These are phyloP conservation scores for Phaeosphaeria sp. DNA, from an alignment of 2,329 filamentous ascomycete genomes.

Conservation along the genomic window DNA sequence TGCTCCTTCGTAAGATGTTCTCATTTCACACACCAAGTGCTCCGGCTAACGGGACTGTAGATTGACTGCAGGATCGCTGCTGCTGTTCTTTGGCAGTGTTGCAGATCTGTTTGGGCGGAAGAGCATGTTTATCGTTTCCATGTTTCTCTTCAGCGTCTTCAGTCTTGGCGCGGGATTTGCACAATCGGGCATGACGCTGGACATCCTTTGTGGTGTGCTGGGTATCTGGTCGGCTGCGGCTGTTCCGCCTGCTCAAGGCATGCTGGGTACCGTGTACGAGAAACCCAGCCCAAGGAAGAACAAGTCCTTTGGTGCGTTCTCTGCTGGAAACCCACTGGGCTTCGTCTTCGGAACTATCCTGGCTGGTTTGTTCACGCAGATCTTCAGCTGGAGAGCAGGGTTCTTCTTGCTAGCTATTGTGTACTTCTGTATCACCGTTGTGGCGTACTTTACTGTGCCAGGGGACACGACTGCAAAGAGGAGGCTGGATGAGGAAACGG, in stretches of 20 bases:
- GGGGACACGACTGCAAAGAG: constrained; percentile 57
- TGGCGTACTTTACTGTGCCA: constrained; percentile 69
- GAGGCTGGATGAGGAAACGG: constrained; percentile 53
- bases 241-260: constrained; percentile 68
- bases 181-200: constrained; percentile 63
- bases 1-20: constrained; percentile 65
- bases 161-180: constrained; percentile 66
- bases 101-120: constrained; percentile 72
- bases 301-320: constrained; percentile 68
- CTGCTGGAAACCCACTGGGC: constrained; percentile 63
- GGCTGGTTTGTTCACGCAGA: constrained; percentile 65
- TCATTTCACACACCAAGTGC: no score
- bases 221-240: constrained; percentile 70
- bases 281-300: constrained; percentile 69
- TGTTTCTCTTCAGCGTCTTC: constrained; percentile 65
- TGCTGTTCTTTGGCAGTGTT: constrained; percentile 70
- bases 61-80: constrained; percentile 67
- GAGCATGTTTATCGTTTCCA: constrained; percentile 64
- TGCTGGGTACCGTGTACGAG: constrained; percentile 69
- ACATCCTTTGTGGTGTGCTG: constrained; percentile 68
- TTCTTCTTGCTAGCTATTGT: constrained; percentile 70
- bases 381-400: constrained; percentile 68
- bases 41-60: constrained; percentile 41
- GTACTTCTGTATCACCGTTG: constrained; percentile 64
- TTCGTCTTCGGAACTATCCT: constrained; percentile 66